Evolutionary conservation across 2,329 filamentous ascomycete species (phyloP).

Genomic region (Penicillium sp.): DNA sequence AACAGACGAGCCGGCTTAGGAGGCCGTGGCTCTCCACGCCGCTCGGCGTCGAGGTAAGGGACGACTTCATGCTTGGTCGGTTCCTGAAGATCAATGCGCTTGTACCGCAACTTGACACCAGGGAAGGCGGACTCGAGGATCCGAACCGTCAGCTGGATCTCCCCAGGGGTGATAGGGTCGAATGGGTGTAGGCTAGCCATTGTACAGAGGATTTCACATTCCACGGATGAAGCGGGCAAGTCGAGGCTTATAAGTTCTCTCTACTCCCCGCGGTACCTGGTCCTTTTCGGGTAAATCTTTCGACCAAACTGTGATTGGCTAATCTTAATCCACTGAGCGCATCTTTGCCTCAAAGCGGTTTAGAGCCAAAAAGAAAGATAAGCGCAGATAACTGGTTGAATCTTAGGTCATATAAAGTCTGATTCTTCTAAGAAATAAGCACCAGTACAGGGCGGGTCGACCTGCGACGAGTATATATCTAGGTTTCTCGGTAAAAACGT

Average conservation of each 20-base stretch:
- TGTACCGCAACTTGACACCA: slow-evolving; percentile 48
- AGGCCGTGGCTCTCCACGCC: slow-evolving; percentile 48
- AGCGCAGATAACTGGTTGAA: not conserved
- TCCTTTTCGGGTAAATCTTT: slow-evolving; percentile 14
- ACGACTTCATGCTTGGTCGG: slow-evolving; percentile 57
- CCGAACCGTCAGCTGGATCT: slow-evolving; percentile 40
- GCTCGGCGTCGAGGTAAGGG: slow-evolving; percentile 61
- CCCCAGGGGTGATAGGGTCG: slow-evolving; percentile 38
- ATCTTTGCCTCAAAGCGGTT: slow-evolving; percentile 15
- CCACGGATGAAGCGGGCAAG: not conserved
- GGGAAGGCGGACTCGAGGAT: slow-evolving; percentile 37
- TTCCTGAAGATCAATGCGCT: slow-evolving; percentile 63
- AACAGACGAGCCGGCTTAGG: slow-evolving; percentile 49
- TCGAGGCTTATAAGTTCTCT: slow-evolving; percentile 6
- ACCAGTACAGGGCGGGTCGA: too few species aligned
- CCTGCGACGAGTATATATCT: too few species aligned
- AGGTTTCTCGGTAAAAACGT: too few species aligned
- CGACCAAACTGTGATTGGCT: slow-evolving; percentile 16
- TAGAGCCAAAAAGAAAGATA: slow-evolving; percentile 7
- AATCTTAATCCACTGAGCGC: slow-evolving; percentile 8
- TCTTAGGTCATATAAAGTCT: too few species aligned
- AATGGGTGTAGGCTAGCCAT: slow-evolving; percentile 37
- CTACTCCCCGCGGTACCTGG: not conserved
- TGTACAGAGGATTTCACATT: slow-evolving; percentile 1
- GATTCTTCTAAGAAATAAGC: too few species aligned